Conservation (phyloP, 352 stramenopile genomes). For the Globisporangium echinulatum region DNA sequence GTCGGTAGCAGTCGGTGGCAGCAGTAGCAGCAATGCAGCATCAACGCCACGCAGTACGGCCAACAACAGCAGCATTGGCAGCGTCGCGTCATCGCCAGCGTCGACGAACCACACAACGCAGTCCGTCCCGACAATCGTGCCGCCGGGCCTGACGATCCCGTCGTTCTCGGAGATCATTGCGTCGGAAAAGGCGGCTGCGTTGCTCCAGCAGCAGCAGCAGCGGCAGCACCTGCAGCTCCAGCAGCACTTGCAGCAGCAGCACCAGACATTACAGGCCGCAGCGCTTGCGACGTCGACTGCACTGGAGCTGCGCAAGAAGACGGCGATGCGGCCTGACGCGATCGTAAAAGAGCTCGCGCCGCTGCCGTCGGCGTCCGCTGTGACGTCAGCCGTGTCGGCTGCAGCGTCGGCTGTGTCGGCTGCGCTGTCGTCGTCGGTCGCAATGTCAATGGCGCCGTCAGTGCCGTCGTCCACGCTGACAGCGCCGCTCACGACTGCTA, state of each 20-base stretch:
- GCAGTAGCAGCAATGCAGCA: not conserved
- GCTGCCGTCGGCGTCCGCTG: not conserved
- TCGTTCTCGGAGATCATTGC: slow-evolving; percentile 17
- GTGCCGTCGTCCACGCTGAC: not conserved
- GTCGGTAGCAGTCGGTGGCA: slow-evolving; percentile 3
- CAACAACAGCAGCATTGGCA: not conserved
- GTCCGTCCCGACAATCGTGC: slow-evolving; percentile 10
- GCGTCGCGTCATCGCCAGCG: slow-evolving; percentile 12
- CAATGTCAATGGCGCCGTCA: not conserved
- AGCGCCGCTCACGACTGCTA: not conserved
- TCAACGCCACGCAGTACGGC: not conserved
- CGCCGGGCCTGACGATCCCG: slow-evolving; percentile 13
- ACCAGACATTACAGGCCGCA: slow-evolving; percentile 14
- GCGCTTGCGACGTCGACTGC: not conserved
- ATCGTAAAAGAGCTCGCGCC: slow-evolving; percentile 6
- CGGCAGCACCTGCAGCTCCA: slow-evolving; percentile 31
- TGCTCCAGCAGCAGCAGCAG: slow-evolving; percentile 14
- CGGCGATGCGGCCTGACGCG: slow-evolving; percentile 4
- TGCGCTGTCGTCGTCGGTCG: not conserved
- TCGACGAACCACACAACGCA: slow-evolving; percentile 10
- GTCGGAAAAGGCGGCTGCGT: slow-evolving; percentile 10
- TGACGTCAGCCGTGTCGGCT: not conserved
- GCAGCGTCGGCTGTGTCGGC: not conserved
- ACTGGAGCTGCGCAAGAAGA: slow-evolving; percentile 7
- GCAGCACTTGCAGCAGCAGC: slow-evolving; percentile 10